Percentiles rank a stretch among this genome's conserved stretches.
Evolutionary conservation across 2,329 filamentous ascomycete genomes (phyloP).

Genomic region (Drechslerella coelobrocha): DNA sequence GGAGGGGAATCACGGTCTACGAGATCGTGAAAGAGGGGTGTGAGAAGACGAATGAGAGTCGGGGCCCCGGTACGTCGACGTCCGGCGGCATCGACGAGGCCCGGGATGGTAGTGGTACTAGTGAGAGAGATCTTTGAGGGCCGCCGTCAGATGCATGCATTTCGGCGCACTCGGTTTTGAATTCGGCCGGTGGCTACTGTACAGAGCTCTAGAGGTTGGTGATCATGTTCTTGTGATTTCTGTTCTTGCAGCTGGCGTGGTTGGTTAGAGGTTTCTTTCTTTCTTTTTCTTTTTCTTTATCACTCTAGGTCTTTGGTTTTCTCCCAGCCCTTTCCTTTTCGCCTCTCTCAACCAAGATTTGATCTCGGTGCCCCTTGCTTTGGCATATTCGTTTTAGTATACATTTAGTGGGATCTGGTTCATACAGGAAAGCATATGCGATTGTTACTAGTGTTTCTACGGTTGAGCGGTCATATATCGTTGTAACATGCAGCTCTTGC

Average conservation of each 20-base stretch:
- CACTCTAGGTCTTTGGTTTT: background rate
- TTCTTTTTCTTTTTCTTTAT: background rate
- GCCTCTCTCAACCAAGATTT: background rate
- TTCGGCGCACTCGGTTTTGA: background rate
- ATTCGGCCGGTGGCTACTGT: slow-evolving; percentile 49
- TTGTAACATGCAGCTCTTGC: background rate
- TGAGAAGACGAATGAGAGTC: background rate
- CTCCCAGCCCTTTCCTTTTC: background rate
- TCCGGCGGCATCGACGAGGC: background rate
- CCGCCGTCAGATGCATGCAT: background rate
- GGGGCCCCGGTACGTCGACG: background rate
- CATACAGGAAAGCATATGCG: slow-evolving; percentile 1
- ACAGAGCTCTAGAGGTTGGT: slow-evolving; percentile 49
- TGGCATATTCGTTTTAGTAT: background rate
- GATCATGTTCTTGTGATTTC: slow-evolving; percentile 15
- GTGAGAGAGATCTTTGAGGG: slow-evolving; percentile 3
- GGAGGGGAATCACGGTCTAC: slow-evolving; percentile 63
- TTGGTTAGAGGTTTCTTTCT: slow-evolving; percentile 3
- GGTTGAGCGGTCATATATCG: background rate
- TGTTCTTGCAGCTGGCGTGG: slow-evolving; percentile 20
- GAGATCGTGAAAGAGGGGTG: slow-evolving; percentile 51
- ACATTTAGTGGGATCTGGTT: background rate
- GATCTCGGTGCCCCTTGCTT: background rate
- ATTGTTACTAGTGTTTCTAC: background rate
- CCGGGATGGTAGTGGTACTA: background rate